These are phyloP conservation scores for Venturia aucupariae DNA, from an alignment of 2,329 filamentous ascomycete genomes.

Conservation along the genomic window DNA sequence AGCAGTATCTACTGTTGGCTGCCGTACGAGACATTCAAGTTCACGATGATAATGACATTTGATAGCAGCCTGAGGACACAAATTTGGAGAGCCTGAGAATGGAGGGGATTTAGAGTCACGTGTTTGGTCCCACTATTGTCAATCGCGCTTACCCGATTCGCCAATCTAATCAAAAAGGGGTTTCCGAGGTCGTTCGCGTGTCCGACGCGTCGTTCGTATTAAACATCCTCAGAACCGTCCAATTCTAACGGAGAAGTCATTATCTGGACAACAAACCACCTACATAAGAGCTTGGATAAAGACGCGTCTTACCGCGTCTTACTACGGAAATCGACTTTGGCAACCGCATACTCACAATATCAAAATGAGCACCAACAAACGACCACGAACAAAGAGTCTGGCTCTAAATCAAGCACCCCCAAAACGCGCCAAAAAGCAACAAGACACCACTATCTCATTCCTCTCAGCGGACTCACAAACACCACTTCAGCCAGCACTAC, in stretches of 20 bases:
- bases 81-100: no score
- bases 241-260: not conserved
- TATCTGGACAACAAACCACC: not conserved
- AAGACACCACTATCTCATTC: not conserved
- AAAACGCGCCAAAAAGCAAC: not conserved
- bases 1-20: no score
- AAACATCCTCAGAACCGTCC: not conserved
- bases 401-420: not conserved
- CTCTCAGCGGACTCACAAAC: not conserved
- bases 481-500: slow-evolving; percentile 17
- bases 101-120: no score
- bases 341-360: not conserved
- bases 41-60: no score
- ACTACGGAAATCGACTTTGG: not conserved
- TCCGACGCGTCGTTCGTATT: not conserved
- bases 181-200: not conserved
- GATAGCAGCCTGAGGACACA: no score
- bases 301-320: not conserved
- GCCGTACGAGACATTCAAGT: no score
- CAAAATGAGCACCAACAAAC: not conserved
- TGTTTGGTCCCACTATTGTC: not conserved
- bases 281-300: not conserved
- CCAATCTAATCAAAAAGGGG: not conserved
- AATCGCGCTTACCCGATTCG: not conserved
- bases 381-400: slow-evolving; percentile 5